These are phyloP conservation scores for Tardiomyces blankii DNA, from an alignment of 1,139 yeast species.

Conservation along the genomic window DNA sequence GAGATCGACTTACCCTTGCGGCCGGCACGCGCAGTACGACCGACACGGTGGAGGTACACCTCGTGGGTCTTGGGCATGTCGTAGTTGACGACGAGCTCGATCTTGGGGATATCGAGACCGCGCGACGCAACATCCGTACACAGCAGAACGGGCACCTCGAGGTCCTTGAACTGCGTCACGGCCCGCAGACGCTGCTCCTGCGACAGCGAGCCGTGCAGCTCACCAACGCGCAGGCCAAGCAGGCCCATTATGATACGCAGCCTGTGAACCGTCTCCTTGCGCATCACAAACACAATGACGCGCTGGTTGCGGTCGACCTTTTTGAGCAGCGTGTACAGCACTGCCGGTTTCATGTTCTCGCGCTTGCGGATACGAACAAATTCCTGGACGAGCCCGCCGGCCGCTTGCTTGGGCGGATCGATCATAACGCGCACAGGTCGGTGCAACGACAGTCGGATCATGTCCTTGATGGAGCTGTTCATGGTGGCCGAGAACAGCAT, in stretches of 20 bases:
- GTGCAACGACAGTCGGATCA: conserved; percentile 76
- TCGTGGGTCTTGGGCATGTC: conserved; percentile 95
- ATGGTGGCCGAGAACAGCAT: conserved; percentile 93
- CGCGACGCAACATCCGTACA: conserved; percentile 99
- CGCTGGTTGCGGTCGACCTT: conserved; percentile 58
- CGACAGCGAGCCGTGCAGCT: conserved; percentile 84
- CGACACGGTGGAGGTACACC: conserved; percentile 90
- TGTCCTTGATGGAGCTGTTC: conserved; percentile 84
- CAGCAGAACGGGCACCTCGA: conserved; percentile 73
- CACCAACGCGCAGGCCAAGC: conserved; percentile 79
- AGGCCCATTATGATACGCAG: conserved; percentile 78
- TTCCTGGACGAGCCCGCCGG: conserved; percentile 77
- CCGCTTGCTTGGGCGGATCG: conserved; percentile 92
- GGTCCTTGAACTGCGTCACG: conserved; percentile 69
- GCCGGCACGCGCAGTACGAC: conserved; percentile 99
- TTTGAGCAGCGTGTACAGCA: conserved; percentile 59
- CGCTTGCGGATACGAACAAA: conserved; percentile 81
- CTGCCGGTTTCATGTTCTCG: conserved; percentile 72
- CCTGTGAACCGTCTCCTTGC: conserved; percentile 84
- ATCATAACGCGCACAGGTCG: conserved; percentile 93
- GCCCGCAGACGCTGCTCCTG: conserved; percentile 91
- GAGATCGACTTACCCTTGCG: conserved; percentile 89
- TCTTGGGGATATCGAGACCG: conserved; percentile 98
- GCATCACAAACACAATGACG: conserved; percentile 79
- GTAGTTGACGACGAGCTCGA: conserved; percentile 84